Base-by-base conservation (phyloP, 305 asterid genomes). In the Solanum aculeatissimum region DNA sequence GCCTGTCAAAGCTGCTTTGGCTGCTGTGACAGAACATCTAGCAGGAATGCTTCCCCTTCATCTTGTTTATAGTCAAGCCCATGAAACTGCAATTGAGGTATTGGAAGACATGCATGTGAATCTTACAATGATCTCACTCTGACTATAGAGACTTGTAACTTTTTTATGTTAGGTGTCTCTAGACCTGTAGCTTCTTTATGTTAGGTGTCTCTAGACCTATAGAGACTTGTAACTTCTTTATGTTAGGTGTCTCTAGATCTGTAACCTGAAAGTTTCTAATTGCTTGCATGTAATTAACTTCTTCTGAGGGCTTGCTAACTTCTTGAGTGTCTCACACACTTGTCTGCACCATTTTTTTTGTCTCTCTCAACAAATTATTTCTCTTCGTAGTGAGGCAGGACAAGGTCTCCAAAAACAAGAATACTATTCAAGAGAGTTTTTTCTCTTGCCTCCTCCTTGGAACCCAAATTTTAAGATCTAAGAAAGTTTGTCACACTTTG, bases 21-120 rank as follows among this genome's bases (percentile, higher is more conserved):
- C 98, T 84, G 95, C 98, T 89, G 99, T 94, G 86, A 88, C 98
- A 82, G 98, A 95, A 89, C 98, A 97, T 90, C 89, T 97, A 57
- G 97, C 99, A 81, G 99, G 99, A 80, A 89, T 97, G 89, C 95
- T 95, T 89, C 98, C 99, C 85, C 98, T 94, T 86, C 98, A 97
- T 95, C 98, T 97, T 85, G 98, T 94, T 43, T 97, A 95, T 87
- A 95, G 99, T 87, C 98, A 92, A 82, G 98, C 98, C 86, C 99
- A 97, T 88, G 96, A 94, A 89, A 91, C 97, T 87, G 98, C 98
- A 78, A 91, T 95, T 81, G 99, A 97, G 98, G 99, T 94, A 71
- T 58, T 80, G 88, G 81, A 75, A 42, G 49, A 49, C 84, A 2
- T 54, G 80, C 7, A 77, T 51, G 45, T 51, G 65, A 74, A 74